Conservation (phyloP, 108 stramenopile genomes). For the Pseudonitzschia delicatissima region DNA sequence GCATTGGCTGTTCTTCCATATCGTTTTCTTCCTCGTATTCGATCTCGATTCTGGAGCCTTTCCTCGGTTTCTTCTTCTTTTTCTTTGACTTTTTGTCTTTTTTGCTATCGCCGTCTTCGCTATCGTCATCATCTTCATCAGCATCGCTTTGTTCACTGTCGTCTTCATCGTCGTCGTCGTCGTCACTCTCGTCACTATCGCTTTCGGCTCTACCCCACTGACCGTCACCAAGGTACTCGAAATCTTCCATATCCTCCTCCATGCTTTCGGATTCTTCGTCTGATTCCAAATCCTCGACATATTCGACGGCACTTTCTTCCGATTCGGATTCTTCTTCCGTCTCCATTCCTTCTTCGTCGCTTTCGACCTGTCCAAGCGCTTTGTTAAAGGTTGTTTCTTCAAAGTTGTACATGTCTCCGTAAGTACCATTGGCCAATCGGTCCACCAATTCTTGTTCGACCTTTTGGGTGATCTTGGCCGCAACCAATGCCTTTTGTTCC, state of each 20-base stretch:
- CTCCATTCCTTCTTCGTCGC: constrained; percentile 53
- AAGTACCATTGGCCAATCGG: constrained; percentile 90
- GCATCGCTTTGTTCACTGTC: constrained; percentile 34
- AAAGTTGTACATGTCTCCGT: constrained; percentile 98
- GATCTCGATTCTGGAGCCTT: constrained; percentile 70
- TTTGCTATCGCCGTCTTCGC: constrained; percentile 19
- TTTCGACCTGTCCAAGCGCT: constrained; percentile 65
- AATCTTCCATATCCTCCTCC: constrained; percentile 78
- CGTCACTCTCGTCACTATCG: constrained; percentile 37
- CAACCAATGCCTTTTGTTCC: constrained; percentile 91
- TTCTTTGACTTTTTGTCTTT: constrained; percentile 32
- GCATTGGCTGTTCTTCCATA: constrained; percentile 35
- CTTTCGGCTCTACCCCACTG: constrained; percentile 43
- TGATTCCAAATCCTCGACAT: constrained; percentile 83
- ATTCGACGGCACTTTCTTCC: constrained; percentile 62
- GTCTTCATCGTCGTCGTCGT: constrained; percentile 37
- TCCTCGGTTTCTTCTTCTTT: constrained; percentile 32
- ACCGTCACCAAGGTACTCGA: constrained; percentile 69
- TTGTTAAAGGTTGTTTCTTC: constrained; percentile 84
- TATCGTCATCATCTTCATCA: constrained; percentile 24
- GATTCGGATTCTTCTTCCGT: constrained; percentile 71
- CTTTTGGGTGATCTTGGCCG: constrained; percentile 86
- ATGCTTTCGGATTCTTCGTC: constrained; percentile 66
- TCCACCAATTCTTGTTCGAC: constrained; percentile 96
- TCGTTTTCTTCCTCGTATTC: constrained; percentile 88